phyloP scores from a whole-genome alignment of 345 rosid species.

The Boechera divaricarpa region DNA sequence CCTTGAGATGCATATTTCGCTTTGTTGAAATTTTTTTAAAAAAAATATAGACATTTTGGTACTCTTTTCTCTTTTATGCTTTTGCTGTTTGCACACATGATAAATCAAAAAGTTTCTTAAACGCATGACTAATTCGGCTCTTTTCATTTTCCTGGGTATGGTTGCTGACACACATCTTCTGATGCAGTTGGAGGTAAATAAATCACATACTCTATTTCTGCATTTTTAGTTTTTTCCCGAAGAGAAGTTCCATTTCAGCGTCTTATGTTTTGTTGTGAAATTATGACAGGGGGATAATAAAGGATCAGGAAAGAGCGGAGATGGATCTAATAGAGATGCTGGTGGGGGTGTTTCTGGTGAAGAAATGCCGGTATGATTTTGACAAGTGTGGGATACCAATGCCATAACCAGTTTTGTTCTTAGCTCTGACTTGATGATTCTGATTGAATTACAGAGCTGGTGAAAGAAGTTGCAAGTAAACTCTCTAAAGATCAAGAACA shows the following conservation, averaged over 20 bases:
- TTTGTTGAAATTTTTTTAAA: background rate
- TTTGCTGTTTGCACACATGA: background rate
- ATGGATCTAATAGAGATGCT: slow-evolving; percentile 63
- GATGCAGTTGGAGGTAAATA: slow-evolving; percentile 73
- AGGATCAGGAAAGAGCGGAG: slow-evolving; percentile 73
- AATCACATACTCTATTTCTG: slow-evolving; percentile 5
- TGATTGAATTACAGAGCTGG: slow-evolving; percentile 41
- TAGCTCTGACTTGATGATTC: background rate
- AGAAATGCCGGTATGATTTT: slow-evolving; percentile 56
- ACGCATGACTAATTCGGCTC: slow-evolving; percentile 8
- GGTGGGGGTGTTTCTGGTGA: slow-evolving; percentile 56
- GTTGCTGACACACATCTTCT: slow-evolving; percentile 33
- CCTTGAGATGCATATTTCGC: background rate
- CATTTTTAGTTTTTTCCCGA: background rate
- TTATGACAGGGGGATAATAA: slow-evolving; percentile 68
- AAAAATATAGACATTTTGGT: background rate
- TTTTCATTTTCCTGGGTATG: slow-evolving; percentile 32
- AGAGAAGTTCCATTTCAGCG: background rate
- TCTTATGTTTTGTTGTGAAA: slow-evolving; percentile 25
- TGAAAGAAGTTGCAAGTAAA: slow-evolving; percentile 33
- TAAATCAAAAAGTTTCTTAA: background rate
- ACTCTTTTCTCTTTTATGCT: background rate
- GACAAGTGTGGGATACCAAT: slow-evolving; percentile 8
- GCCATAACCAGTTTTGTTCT: background rate
- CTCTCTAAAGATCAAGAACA: slow-evolving; percentile 35